phyloP scores from a whole-genome alignment of 2,329 filamentous ascomycete species.

The Endoconidiophora laricicola region DNA sequence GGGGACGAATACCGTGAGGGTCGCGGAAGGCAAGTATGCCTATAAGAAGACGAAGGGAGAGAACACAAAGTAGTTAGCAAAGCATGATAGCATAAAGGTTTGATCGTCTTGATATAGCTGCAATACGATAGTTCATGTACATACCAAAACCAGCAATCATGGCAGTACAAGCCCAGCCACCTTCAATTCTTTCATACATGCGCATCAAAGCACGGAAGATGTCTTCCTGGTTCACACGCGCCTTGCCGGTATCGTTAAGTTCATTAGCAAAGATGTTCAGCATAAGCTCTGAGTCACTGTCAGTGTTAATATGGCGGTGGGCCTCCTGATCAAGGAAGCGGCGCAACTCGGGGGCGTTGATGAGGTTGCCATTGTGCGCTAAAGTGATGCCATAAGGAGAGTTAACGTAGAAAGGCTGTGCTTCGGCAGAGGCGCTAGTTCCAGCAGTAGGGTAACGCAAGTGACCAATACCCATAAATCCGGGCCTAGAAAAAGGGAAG shows the following conservation, averaged over 20 bases:
- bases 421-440: conserved; percentile 57
- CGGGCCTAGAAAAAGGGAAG: conserved; percentile 33
- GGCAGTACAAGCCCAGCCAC: conserved; percentile 64
- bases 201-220: conserved; percentile 54
- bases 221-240: conserved; percentile 62
- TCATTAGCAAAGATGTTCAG: conserved; percentile 78
- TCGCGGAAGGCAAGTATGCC: conserved; percentile 14
- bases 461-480: conserved; percentile 76
- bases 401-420: conserved; percentile 84
- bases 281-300: conserved; percentile 71
- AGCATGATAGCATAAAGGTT: too few relatives aligned
- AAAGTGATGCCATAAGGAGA: conserved; percentile 68
- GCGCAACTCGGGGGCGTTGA: conserved; percentile 55
- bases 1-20: conserved; percentile 57
- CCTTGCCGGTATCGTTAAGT: conserved; percentile 64
- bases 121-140: not conserved
- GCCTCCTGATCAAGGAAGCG: conserved; percentile 60
- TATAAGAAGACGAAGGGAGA: not conserved
- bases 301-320: conserved; percentile 77
- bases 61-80: too few relatives aligned
- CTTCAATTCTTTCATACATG: conserved; percentile 58
- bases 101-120: too few relatives aligned
- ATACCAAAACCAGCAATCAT: conserved; percentile 67
- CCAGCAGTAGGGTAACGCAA: conserved; percentile 81
- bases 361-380: conserved; percentile 76